These are phyloP conservation scores for Piloderma croceum DNA, from an alignment of 768 basidiomycete species.

Conservation along the genomic window DNA sequence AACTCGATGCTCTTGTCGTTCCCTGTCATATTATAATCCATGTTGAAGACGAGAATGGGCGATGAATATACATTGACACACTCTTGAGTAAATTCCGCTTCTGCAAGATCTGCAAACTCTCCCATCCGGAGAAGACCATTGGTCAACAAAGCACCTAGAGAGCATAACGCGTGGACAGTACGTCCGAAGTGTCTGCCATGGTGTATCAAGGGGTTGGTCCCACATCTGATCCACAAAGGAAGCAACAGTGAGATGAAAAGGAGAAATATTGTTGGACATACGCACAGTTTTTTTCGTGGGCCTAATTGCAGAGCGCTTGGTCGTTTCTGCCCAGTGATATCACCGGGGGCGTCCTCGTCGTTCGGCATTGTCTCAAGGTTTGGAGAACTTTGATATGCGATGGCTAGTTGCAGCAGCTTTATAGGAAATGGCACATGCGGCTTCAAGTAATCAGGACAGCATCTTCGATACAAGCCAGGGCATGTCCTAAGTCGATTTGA, in stretches of 20 bases:
- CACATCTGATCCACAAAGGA: conserved; percentile 3
- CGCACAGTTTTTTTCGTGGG: conserved; percentile 11
- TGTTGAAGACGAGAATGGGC: conserved; percentile 1
- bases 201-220: conserved; percentile 16
- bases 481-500: no score
- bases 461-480: no score
- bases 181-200: conserved; percentile 20
- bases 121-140: conserved; percentile 12
- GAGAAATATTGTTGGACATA: no score
- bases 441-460: no score
- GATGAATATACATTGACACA: background rate
- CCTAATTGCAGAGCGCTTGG: conserved; percentile 11
- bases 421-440: no score
- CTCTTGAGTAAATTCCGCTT: conserved; percentile 6
- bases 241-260: no score
- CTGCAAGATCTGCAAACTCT: conserved; percentile 5
- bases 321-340: no score
- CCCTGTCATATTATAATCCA: conserved; percentile 5
- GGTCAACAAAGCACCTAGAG: conserved; percentile 12
- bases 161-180: no score
- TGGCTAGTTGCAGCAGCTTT: no score
- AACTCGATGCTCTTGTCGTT: conserved; percentile 6
- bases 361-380: no score
- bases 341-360: no score
- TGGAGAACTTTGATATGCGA: no score